Percentiles rank a stretch among this genome's conserved stretches.
These are phyloP conservation scores for Mortierella sp. DNA, from an alignment of 371 early-diverging fungal species.

Conservation along the genomic window DNA sequence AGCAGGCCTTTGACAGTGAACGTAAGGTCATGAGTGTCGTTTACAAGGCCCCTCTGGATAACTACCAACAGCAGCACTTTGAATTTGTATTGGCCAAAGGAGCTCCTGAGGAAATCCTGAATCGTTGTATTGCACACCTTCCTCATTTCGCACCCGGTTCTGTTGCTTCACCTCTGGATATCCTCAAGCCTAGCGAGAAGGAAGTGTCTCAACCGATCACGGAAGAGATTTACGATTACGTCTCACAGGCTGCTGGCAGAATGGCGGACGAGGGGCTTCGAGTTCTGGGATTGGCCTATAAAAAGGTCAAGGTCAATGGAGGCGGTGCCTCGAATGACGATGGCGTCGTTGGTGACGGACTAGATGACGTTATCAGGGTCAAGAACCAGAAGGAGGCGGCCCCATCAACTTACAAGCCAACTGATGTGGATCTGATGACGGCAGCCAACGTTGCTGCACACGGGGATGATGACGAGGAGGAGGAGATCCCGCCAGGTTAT, in stretches of 20 bases:
- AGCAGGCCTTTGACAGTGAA: slow-evolving; percentile 83
- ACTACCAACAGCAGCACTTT: slow-evolving; percentile 25
- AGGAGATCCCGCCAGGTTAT: slow-evolving; percentile 38
- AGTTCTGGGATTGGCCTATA: slow-evolving; percentile 78
- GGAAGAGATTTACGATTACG: slow-evolving; percentile 70
- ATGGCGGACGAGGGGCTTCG: slow-evolving; percentile 90
- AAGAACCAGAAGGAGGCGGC: slow-evolving; percentile 49
- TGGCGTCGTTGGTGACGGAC: slow-evolving; percentile 51
- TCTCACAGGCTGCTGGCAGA: slow-evolving; percentile 74
- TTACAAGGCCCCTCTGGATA: slow-evolving; percentile 52
- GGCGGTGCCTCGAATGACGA: slow-evolving; percentile 53
- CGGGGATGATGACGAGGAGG: slow-evolving; percentile 44
- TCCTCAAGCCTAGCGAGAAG: slow-evolving; percentile 28
- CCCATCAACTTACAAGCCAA: slow-evolving; percentile 30
- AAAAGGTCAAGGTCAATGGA: slow-evolving; percentile 55
- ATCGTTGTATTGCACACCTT: slow-evolving; percentile 72
- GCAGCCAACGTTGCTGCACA: slow-evolving; percentile 40
- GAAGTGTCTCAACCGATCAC: slow-evolving; percentile 60
- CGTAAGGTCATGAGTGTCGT: slow-evolving; percentile 92
- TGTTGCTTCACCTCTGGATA: slow-evolving; percentile 22
- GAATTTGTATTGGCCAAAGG: slow-evolving; percentile 84
- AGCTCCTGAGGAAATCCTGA: slow-evolving; percentile 89
- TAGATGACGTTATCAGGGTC: slow-evolving; percentile 58
- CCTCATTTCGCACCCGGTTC: slow-evolving; percentile 25
- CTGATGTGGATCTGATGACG: slow-evolving; percentile 43